A percentile compares a stretch with the other conserved stretches of the same genome.
These are phyloP conservation scores for Lagenaria siceraria DNA, from an alignment of 306 rosid species.

Conservation along the genomic window DNA sequence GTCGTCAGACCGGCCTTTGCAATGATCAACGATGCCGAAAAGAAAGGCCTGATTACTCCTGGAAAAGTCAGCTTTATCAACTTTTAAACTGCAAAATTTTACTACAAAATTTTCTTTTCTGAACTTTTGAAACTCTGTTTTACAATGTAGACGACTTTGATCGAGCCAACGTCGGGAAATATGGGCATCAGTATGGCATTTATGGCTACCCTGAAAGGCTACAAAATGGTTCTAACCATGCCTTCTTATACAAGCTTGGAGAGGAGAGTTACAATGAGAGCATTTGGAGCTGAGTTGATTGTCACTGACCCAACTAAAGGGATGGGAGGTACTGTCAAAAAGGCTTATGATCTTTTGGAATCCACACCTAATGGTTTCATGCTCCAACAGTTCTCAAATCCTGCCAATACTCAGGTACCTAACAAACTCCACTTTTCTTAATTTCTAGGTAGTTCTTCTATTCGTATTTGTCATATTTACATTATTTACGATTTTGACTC, in stretches of 20 bases:
- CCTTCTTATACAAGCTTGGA: constrained; percentile 72
- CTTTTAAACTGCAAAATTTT: neutral
- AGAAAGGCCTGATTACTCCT: constrained; percentile 37
- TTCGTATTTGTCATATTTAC: no score
- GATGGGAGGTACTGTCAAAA: constrained; percentile 74
- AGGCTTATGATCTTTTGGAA: constrained; percentile 73
- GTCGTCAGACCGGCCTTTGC: constrained; percentile 36
- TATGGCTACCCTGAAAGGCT: constrained; percentile 75
- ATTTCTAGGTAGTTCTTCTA: neutral
- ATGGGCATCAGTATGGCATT: constrained; percentile 91
- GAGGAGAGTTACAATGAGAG: constrained; percentile 73
- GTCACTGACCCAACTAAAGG: constrained; percentile 80
- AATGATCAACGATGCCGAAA: constrained; percentile 41
- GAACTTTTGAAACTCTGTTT: neutral
- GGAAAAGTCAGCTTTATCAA: constrained; percentile 29
- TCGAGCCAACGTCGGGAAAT: constrained; percentile 88
- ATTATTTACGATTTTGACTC: no score
- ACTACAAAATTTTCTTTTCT: neutral
- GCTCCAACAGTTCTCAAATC: constrained; percentile 86
- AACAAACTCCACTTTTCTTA: neutral
- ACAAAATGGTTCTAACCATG: constrained; percentile 74
- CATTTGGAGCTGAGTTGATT: constrained; percentile 77
- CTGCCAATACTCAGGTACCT: constrained; percentile 61
- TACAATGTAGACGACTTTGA: constrained; percentile 41
- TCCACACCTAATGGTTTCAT: constrained; percentile 64